Conservation (phyloP, 371 early-diverging fungal genomes). For the Mucor indicus region DNA sequence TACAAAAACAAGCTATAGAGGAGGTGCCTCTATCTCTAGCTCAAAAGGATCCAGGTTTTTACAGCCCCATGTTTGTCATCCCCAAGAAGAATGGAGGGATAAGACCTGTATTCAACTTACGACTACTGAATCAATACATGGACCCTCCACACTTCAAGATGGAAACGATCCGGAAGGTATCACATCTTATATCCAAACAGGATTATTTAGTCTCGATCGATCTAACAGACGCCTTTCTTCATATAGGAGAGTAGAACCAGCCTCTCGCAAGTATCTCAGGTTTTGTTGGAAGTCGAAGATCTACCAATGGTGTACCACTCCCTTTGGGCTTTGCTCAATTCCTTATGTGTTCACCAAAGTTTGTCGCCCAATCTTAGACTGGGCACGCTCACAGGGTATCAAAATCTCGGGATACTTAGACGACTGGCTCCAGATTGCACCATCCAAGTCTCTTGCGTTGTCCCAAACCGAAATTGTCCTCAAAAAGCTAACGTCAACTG, state of each 20-base stretch:
- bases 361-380: constrained; percentile 20
- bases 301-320: constrained; percentile 25
- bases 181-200: constrained; percentile 13
- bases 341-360: constrained; percentile 35
- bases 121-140: constrained; percentile 17
- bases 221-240: constrained; percentile 12
- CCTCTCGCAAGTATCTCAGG: constrained; percentile 12
- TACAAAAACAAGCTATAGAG: constrained; percentile 17
- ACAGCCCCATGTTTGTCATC: constrained; percentile 25
- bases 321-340: constrained; percentile 31
- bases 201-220: constrained; percentile 18
- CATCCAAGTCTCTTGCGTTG: neutral
- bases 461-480: neutral
- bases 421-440: constrained; percentile 24
- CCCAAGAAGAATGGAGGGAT: constrained; percentile 22
- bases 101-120: constrained; percentile 27
- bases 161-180: constrained; percentile 24
- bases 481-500: neutral
- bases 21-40: neutral
- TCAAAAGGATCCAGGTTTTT: constrained; percentile 3
- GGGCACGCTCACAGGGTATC: constrained; percentile 23
- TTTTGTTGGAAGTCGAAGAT: constrained; percentile 10
- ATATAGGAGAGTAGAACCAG: constrained; percentile 18
- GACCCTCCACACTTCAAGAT: constrained; percentile 28
- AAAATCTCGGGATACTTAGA: constrained; percentile 23